Conservation (phyloP, 495 filamentous ascomycete species). For the Penicillium cataractarum region DNA sequence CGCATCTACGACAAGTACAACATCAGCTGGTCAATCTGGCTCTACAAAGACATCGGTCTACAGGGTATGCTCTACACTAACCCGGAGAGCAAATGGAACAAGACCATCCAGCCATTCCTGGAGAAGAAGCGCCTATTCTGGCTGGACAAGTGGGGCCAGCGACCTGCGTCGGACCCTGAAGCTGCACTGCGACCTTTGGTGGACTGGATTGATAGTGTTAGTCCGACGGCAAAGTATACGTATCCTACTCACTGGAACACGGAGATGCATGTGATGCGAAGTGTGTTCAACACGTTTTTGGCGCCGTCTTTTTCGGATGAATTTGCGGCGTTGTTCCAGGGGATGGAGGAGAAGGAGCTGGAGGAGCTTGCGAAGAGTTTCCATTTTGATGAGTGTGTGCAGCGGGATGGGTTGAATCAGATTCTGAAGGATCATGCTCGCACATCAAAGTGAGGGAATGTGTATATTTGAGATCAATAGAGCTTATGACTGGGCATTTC, state of each 20-base stretch:
- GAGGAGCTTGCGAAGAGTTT: conserved; percentile 61
- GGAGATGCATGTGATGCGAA: conserved; percentile 57
- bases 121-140: conserved; percentile 57
- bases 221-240: conserved; percentile 43
- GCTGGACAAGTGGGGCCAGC: conserved; percentile 59
- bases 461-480: not conserved
- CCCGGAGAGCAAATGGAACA: conserved; percentile 53
- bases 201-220: conserved; percentile 46
- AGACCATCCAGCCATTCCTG: conserved; percentile 53
- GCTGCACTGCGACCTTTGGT: conserved; percentile 43
- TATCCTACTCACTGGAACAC: conserved; percentile 62
- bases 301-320: conserved; percentile 56
- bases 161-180: conserved; percentile 40
- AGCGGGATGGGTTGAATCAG: conserved; percentile 58
- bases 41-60: conserved; percentile 67
- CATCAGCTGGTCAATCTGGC: conserved; percentile 66
- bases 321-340: conserved; percentile 60
- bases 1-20: conserved; percentile 58
- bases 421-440: conserved; percentile 50
- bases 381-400: conserved; percentile 59
- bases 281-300: conserved; percentile 57
- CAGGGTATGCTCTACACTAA: conserved; percentile 63
- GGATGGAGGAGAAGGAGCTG: conserved; percentile 55
- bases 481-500: not conserved
- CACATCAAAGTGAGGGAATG: conserved; percentile 1